Evolutionary conservation across 177 flowering plant species (phyloP).

Genomic region (Tripterygium wilfordii): DNA sequence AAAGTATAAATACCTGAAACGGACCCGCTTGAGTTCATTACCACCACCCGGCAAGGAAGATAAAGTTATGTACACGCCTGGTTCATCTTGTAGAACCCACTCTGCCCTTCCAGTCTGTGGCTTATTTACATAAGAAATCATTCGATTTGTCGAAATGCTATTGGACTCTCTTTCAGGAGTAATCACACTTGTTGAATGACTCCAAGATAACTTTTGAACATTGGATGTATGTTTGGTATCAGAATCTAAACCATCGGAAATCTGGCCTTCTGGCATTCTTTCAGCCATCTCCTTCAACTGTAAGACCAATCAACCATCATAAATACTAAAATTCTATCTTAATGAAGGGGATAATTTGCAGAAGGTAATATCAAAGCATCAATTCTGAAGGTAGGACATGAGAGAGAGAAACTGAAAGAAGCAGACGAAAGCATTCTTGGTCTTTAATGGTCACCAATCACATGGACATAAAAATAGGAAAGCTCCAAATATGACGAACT

Average conservation of each 20-base stretch:
- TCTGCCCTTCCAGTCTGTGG: conserved; percentile 30
- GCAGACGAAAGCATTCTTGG: too few relatives aligned
- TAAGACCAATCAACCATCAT: conserved; percentile 9
- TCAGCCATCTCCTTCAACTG: conserved; percentile 70
- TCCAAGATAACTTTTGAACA: conserved; percentile 7
- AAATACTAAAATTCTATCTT: not conserved
- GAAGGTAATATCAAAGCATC: not conserved
- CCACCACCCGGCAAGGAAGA: conserved; percentile 35
- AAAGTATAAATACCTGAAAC: conserved; percentile 70
- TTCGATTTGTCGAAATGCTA: conserved; percentile 12
- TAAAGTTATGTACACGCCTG: conserved; percentile 58
- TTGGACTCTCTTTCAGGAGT: conserved; percentile 22
- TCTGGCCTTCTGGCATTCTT: conserved; percentile 30
- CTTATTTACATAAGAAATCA: conserved; percentile 25
- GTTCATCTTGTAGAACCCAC: conserved; percentile 49
- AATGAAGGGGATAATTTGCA: not conserved
- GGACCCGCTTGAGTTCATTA: conserved; percentile 61
- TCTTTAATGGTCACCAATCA: too few relatives aligned
- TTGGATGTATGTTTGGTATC: conserved; percentile 11
- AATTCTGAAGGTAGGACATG: too few relatives aligned
- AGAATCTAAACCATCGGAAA: conserved; percentile 12
- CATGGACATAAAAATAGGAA: too few relatives aligned
- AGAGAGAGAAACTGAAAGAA: too few relatives aligned
- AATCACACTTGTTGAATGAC: conserved; percentile 16
- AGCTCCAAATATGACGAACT: too few relatives aligned